Percentiles rank a stretch among this genome's conserved stretches.
Evolutionary conservation across 805 yeast genomes (phyloP).

Genomic region (Barnettozyma wickerhamii): DNA sequence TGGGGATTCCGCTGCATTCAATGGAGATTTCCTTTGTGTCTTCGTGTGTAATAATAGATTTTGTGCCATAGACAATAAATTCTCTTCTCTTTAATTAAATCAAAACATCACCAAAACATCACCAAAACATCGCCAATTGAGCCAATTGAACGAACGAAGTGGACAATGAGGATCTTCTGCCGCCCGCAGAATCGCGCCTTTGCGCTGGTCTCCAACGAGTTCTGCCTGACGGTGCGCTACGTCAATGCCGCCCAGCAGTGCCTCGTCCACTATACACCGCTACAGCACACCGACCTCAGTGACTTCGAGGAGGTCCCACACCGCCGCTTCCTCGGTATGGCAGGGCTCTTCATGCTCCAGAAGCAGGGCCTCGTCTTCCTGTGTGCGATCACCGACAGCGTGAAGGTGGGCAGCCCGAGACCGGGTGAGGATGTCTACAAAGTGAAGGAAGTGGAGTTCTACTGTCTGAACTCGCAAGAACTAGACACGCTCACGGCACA

Average conservation of each 20-base stretch:
- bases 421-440: slow-evolving; percentile 48
- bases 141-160: not conserved
- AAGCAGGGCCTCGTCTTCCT: slow-evolving; percentile 42
- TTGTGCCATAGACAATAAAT: not conserved
- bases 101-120: not conserved
- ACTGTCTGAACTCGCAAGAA: slow-evolving; percentile 54
- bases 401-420: slow-evolving; percentile 56
- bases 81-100: not conserved
- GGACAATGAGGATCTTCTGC: slow-evolving; percentile 30
- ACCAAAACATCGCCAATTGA: not conserved
- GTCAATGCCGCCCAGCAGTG: slow-evolving; percentile 19
- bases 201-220: slow-evolving; percentile 55
- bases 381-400: slow-evolving; percentile 52
- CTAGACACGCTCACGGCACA: slow-evolving; percentile 37
- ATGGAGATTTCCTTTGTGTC: not conserved
- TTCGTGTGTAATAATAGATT: too few relatives aligned
- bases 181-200: slow-evolving; percentile 65
- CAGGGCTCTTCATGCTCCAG: slow-evolving; percentile 57
- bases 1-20: not conserved
- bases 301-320: slow-evolving; percentile 37
- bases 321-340: slow-evolving; percentile 44
- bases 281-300: slow-evolving; percentile 33
- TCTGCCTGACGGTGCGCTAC: slow-evolving; percentile 57
- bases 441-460: slow-evolving; percentile 59
- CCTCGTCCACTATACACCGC: slow-evolving; percentile 52